phyloP scores from a whole-genome alignment of 192 early-diverging fungal species.

The Coemansia pectinata region DNA sequence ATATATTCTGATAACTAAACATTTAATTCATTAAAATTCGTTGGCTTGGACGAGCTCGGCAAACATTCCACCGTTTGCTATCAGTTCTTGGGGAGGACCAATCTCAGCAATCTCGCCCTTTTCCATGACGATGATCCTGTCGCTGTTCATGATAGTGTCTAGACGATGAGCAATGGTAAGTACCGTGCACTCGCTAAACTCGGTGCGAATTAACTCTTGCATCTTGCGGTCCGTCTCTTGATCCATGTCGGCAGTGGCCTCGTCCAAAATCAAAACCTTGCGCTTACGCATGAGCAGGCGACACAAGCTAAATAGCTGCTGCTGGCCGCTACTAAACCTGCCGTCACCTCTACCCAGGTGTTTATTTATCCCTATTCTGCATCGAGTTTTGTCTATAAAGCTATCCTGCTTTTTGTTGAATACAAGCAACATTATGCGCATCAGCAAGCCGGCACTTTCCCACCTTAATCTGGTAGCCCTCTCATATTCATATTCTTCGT shows the following conservation, averaged over 20 bases:
- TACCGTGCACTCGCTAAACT: conserved; percentile 54
- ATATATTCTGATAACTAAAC: neutral
- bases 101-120: conserved; percentile 13
- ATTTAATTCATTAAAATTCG: neutral
- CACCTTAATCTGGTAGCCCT: neutral
- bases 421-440: neutral
- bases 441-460: neutral
- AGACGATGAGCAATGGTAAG: conserved; percentile 73
- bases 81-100: conserved; percentile 14
- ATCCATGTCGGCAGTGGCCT: conserved; percentile 68
- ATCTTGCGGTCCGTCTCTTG: conserved; percentile 13
- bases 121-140: conserved; percentile 60
- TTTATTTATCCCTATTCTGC: conserved; percentile 1
- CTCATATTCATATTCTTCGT: neutral
- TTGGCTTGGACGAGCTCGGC: conserved; percentile 8
- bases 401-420: neutral
- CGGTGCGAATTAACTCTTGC: conserved; percentile 38
- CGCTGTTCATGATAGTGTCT: conserved; percentile 64
- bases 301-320: conserved; percentile 64
- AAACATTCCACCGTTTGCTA: conserved; percentile 17
- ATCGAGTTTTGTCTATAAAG: neutral
- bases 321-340: conserved; percentile 55
- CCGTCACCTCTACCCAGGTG: conserved; percentile 23
- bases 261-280: conserved; percentile 63
- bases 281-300: conserved; percentile 57